A percentile compares a stretch with the other conserved stretches of the same genome.
Evolutionary conservation across 2,329 filamentous ascomycete genomes (phyloP).

Genomic region (Macrophomina phaseolina): DNA sequence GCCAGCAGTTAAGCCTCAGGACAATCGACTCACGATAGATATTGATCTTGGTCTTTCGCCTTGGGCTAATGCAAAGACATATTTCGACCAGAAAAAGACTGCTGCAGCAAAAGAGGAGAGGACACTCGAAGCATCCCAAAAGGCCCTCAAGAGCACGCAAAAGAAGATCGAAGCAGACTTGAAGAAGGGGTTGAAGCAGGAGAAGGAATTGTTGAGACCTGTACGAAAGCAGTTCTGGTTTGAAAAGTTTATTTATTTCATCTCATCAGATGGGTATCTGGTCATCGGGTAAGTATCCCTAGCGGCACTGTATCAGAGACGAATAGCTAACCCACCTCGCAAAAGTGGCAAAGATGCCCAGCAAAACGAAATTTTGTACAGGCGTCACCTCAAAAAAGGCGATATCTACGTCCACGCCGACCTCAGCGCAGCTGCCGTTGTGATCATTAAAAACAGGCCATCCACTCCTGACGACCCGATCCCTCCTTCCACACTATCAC

Average conservation of each 20-base stretch:
- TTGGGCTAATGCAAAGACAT: constrained; percentile 88
- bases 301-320: not conserved
- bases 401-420: constrained; percentile 94
- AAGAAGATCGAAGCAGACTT: constrained; percentile 86
- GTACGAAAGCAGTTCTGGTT: constrained; percentile 91
- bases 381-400: constrained; percentile 81
- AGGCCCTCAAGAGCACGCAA: constrained; percentile 87
- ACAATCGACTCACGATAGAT: constrained; percentile 71
- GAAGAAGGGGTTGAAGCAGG: constrained; percentile 86
- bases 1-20: constrained; percentile 34
- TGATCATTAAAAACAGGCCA: constrained; percentile 88
- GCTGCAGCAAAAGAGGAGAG: constrained; percentile 88
- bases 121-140: constrained; percentile 79
- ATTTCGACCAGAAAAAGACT: constrained; percentile 85
- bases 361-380: constrained; percentile 93
- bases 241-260: constrained; percentile 95
- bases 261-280: constrained; percentile 93
- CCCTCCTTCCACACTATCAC: constrained; percentile 86
- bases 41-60: constrained; percentile 82
- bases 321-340: not conserved
- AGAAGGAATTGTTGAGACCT: constrained; percentile 84
- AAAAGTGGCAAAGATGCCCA: constrained; percentile 75
- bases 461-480: constrained; percentile 82
- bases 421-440: constrained; percentile 78
- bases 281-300: constrained; percentile 65